Base-by-base conservation (phyloP, 2,329 filamentous ascomycete genomes). In the Pseudogymnoascus destructans region DNA sequence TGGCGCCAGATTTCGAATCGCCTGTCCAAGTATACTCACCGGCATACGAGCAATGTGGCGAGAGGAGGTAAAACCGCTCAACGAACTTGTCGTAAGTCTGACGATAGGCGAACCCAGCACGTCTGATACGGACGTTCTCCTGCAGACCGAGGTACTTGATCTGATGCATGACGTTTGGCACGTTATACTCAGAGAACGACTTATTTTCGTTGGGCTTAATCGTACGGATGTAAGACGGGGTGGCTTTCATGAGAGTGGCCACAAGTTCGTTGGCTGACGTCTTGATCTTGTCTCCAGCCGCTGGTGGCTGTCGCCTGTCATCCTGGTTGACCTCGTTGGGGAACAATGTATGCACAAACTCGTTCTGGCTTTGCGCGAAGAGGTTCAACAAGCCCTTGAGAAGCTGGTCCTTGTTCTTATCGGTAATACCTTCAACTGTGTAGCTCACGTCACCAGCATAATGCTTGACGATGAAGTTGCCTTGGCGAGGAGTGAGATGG, bases 181-280 rank as follows among this genome's bases (percentile, higher is more conserved):
- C 79, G 66, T 95, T 96, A 72, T 95, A 98, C 70, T 98, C 93
- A 9, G 83, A 85, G 0, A 90, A 86, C 2, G 91, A 95, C 72
- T 97, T 98, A 76, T 96, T 97, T 73, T 98, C 93, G 75, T 98
- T 98, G 1, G 93, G 93, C 73, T 98, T 98, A 75, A 98, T 97
- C 0, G 93, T 98, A 70, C 93, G 89, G 66, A 98, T 98, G 69
- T 98, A 98, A 2, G 91, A 96, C 1, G 93, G 93, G 65, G 93
- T 89, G 59, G 90, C 92, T 73, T 96, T 95, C 91, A 96, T 97
- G 66, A 98, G 73, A 0, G 93, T 97, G 0, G 91, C 84, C 1
- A 98, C 93, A 17, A 98, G 79, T 46, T 95, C 90, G 69, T 98
- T 98, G 7, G 93, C 93, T 17, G 93, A 97, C 5, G 83, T 77